A percentile compares a stretch with the other conserved stretches of the same genome.
Conservation (phyloP, 1,284 basidiomycete species). For the Taiwanofungus camphoratus region DNA sequence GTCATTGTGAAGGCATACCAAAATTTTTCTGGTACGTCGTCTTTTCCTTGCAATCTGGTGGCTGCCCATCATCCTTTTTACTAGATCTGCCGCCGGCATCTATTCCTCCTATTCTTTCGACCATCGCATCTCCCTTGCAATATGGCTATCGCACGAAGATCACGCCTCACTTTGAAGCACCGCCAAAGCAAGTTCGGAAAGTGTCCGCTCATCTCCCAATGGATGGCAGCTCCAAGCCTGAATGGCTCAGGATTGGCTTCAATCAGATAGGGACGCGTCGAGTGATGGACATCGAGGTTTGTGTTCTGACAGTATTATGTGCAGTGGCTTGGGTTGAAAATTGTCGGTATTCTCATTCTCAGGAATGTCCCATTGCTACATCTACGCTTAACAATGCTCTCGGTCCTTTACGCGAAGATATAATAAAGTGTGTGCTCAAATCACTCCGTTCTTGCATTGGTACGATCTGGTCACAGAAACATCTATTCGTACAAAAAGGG, state of each 20-base stretch:
- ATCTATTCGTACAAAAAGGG: slow-evolving; percentile 83
- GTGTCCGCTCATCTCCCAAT: slow-evolving; percentile 19
- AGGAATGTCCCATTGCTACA: slow-evolving; percentile 95
- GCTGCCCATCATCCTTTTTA: neutral
- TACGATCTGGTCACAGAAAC: slow-evolving; percentile 43
- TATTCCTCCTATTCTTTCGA: slow-evolving; percentile 69
- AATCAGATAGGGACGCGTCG: slow-evolving; percentile 73
- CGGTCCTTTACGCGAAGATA: slow-evolving; percentile 54
- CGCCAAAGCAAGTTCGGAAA: slow-evolving; percentile 50
- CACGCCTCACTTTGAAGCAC: slow-evolving; percentile 92
- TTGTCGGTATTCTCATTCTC: too few relatives aligned
- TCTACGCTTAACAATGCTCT: slow-evolving; percentile 74
- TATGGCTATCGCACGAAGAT: slow-evolving; percentile 96
- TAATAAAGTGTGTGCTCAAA: slow-evolving; percentile 53
- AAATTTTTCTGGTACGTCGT: slow-evolving; percentile 62
- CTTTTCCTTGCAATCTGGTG: neutral
- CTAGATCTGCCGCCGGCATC: slow-evolving; percentile 50
- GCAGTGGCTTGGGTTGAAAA: neutral
- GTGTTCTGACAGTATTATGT: slow-evolving; percentile 17
- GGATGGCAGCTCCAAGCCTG: slow-evolving; percentile 32
- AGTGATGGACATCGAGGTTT: slow-evolving; percentile 91
- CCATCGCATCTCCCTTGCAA: slow-evolving; percentile 82
- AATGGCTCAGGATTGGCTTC: slow-evolving; percentile 86
- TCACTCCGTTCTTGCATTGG: neutral
- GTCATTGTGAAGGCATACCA: slow-evolving; percentile 86